Base-by-base conservation (phyloP, 208 protist species). In the Sergeia podlipaevii region DNA sequence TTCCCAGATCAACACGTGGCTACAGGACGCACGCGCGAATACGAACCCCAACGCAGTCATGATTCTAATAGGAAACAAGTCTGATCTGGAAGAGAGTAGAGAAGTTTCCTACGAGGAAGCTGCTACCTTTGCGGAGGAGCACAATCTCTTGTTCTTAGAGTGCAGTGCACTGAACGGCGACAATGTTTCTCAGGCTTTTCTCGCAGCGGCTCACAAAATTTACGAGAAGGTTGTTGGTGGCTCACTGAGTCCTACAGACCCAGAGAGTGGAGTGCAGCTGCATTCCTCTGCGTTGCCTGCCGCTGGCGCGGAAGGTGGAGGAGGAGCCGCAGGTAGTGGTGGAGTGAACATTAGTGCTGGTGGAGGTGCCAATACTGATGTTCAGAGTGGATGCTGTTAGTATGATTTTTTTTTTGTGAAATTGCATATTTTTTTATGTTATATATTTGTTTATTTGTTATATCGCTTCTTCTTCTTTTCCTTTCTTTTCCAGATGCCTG, bases 61-160 rank as follows among this genome's bases (percentile, higher is more conserved):
- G 44, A 78, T 97, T 26, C 78, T 97, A 17, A 83, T 97, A 23
- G 97, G 97, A 18, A 98, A 98, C 77, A 98, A 98, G 77, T 81
- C 71, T 8, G 97, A 98, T 65, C 73, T 98, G 18, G 92, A 97
- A 59, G 85, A 92, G 57, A 79, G 94, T 61, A 79, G 97, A 17
- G 95, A 98, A 65, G 97, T 99, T 0, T 94, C 89, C 0, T 98
- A 89, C 62, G 97, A 98, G 68, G 97, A 99, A 65, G 97, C 95
- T 8, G 78, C 77, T 20, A 76, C 89, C 54, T 98, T 98, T 76
- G 96, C 96, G 0, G 89, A 95, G 53, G 93, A 98, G 60, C 94
- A 98, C 55, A 93, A 91, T 42, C 64, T 98, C 13, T 78, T 97
- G 33, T 98, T 98, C 57, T 55, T 97, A n/a, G 96, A 98, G 61